Base-by-base conservation (phyloP, 305 asterid species). In the Fraxinus ornus region DNA sequence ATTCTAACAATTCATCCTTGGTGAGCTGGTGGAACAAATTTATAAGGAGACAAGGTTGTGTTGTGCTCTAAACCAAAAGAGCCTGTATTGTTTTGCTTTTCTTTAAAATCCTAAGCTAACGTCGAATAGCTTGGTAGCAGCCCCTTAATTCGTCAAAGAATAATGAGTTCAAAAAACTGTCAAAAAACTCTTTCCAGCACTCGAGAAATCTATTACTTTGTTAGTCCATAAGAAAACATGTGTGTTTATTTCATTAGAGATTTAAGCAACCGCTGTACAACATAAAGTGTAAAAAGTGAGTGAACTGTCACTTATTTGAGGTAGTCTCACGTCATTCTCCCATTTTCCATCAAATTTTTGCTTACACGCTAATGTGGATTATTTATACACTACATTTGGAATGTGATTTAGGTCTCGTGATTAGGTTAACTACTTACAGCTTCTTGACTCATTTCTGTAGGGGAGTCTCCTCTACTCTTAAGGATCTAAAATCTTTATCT, bases 401-500 rank as follows among this genome's bases (percentile, higher is more conserved):
- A 64, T 64, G 32, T 15, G 17, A 64, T 22, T 62, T 21, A 13
- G 35, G 73, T 24, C 35, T 24, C 73, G 0, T 24, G n/a, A 64
- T 24, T 64, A 9, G 6, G 32, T 21, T 3, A 64, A 64, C 17
- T 64, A 64, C 17, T 49, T 12, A 37, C 37, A 73, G 80, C 75
- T 83, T 77, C 55, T 37, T 79, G 76, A 33, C 83, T 75, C n/a
- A 57, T 41, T 24, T 80, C 70, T 66, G 26, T 39, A 73, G 72
- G 12, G 36, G 76, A 55, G 73, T 1, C 76, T 66, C 77, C 41
- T 22, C 75, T 47, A 47, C 44, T 19, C 33, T 47, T 37, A 17
- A 32, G 26, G 13, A 62, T 9, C 22, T 13, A 13, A 32, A n/a
- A 9, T 2, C 1, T 13, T 7, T 77, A 77, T 52, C 76, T 55